Evolutionary conservation across 164 flowering plant genomes (phyloP).

Genomic region (Nelumbo lutea): DNA sequence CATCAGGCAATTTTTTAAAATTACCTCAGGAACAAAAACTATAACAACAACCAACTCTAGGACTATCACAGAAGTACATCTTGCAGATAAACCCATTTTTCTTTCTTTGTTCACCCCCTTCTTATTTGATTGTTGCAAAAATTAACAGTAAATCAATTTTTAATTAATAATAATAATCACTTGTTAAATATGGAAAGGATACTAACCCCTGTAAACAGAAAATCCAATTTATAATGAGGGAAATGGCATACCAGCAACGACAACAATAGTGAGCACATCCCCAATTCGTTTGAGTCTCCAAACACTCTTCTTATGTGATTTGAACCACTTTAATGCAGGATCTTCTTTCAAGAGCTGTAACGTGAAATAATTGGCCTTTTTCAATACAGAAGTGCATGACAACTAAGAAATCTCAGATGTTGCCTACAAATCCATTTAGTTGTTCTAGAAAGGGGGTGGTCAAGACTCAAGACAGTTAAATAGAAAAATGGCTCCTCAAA

Average conservation of each 20-base stretch:
- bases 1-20: too few species aligned
- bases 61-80: too few species aligned
- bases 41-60: too few species aligned
- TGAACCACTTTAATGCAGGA: conserved; percentile 67
- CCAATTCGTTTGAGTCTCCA: conserved; percentile 52
- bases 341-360: conserved; percentile 77
- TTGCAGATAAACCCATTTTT: too few species aligned
- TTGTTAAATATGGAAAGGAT: too few species aligned
- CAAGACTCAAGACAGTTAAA: background rate
- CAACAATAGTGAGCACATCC: conserved; percentile 63
- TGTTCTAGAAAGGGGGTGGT: background rate
- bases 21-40: too few species aligned
- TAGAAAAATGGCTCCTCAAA: too few species aligned
- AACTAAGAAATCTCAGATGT: background rate
- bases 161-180: too few species aligned
- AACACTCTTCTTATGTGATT: conserved; percentile 58
- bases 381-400: background rate
- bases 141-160: too few species aligned
- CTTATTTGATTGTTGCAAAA: too few species aligned
- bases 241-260: conserved; percentile 61
- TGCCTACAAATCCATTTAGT: background rate
- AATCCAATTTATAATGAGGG: background rate
- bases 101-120: too few species aligned
- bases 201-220: background rate
- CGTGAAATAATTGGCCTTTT: background rate